A percentile compares a stretch with the other conserved stretches of the same genome.
These are phyloP conservation scores for Gliomastix tumulicola DNA, from an alignment of 2,329 filamentous ascomycete species.

Conservation along the genomic window DNA sequence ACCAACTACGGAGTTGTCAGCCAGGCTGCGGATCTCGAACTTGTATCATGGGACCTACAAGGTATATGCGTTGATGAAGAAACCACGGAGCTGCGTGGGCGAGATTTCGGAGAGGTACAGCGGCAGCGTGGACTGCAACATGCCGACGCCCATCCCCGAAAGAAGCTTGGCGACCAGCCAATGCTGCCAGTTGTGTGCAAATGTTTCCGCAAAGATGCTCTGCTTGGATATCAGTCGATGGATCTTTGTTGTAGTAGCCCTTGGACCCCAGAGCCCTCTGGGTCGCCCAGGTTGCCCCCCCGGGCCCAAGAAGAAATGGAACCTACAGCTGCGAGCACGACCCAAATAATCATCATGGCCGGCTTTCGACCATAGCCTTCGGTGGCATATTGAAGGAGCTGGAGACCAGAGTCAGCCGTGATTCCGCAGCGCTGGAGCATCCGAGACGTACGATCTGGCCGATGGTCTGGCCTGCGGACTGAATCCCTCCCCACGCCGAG, in stretches of 20 bases:
- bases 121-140: conserved; percentile 30
- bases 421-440: too few species aligned
- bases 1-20: conserved; percentile 25
- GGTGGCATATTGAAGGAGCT: conserved; percentile 24
- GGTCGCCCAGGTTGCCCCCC: too few species aligned
- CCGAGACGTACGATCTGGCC: too few species aligned
- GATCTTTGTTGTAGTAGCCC: too few species aligned
- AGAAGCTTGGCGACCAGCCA: conserved; percentile 25
- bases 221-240: too few species aligned
- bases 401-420: too few species aligned
- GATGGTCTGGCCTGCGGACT: conserved; percentile 26
- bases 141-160: conserved; percentile 27
- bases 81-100: conserved; percentile 27
- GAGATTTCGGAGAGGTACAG: conserved; percentile 30
- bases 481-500: conserved; percentile 29
- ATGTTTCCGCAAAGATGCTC: too few species aligned
- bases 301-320: too few species aligned
- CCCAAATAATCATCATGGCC: conserved; percentile 24
- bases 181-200: conserved; percentile 25
- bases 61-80: conserved; percentile 27
- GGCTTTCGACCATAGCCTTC: conserved; percentile 25
- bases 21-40: too few species aligned
- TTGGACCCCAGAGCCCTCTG: too few species aligned
- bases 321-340: conserved; percentile 18
- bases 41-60: too few species aligned